Conservation (phyloP, 169 alveolate genomes). For the Plasmodium relictum region DNA sequence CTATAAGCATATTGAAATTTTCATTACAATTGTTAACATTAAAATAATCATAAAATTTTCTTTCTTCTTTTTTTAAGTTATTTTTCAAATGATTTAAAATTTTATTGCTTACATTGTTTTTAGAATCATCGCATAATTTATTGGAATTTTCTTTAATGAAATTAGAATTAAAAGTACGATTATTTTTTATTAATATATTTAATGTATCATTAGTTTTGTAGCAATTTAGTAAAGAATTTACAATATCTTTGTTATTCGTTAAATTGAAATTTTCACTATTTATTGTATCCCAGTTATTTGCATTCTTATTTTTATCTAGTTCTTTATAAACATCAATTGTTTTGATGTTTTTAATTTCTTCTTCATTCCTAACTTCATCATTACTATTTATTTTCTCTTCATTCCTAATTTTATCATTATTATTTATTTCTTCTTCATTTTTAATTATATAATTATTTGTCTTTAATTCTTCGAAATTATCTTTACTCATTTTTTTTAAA, state of each 20-base stretch:
- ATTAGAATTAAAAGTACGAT: background rate
- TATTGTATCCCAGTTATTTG: too few species aligned
- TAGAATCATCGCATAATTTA: background rate
- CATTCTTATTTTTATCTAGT: too few species aligned
- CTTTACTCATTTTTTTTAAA: constrained; percentile 2
- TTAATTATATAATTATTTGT: background rate
- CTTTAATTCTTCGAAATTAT: constrained; percentile 14
- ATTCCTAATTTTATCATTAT: too few species aligned
- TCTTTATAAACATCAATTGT: too few species aligned
- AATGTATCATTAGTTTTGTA: background rate
- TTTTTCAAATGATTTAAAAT: background rate
- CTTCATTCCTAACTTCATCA: too few species aligned
- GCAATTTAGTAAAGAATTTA: background rate
- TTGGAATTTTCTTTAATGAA: background rate
- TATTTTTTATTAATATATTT: background rate
- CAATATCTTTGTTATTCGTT: too few species aligned
- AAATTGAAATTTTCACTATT: too few species aligned
- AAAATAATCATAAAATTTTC: background rate
- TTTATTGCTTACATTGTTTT: background rate
- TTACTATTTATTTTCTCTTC: background rate
- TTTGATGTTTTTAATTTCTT: background rate
- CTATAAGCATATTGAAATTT: constrained; percentile 17
- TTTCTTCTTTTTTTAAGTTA: constrained; percentile 9
- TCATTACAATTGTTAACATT: background rate
- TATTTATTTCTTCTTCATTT: background rate